These are phyloP conservation scores for Pleurotus pulmonarius DNA, from an alignment of 768 basidiomycete genomes.

Conservation along the genomic window DNA sequence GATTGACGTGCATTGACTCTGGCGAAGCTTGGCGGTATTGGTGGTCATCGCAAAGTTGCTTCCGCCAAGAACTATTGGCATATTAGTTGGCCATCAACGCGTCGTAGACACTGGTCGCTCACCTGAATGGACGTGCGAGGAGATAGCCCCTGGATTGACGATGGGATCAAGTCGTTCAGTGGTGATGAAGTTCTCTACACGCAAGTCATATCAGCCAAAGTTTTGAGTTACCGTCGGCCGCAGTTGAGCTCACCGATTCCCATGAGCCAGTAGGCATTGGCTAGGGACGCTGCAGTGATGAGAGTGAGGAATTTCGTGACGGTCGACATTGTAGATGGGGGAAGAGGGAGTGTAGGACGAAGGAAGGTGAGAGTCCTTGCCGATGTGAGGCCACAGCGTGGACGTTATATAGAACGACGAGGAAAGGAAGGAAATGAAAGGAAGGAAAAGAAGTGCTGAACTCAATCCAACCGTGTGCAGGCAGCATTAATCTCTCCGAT, in stretches of 20 bases:
- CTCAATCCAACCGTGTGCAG: background rate
- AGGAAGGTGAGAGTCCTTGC: conserved; percentile 7
- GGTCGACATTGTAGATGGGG: background rate
- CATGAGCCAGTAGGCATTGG: conserved; percentile 45
- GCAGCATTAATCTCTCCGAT: conserved; percentile 1
- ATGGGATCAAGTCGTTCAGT: conserved; percentile 50
- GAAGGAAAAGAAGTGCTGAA: conserved; percentile 5
- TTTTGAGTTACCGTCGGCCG: background rate
- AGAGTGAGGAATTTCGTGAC: conserved; percentile 20
- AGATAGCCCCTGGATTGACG: conserved; percentile 40
- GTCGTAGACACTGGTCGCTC: background rate
- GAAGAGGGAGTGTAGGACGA: background rate
- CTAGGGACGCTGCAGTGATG: conserved; percentile 25
- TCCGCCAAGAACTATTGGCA: conserved; percentile 42
- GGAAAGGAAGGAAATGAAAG: background rate
- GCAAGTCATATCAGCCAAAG: background rate
- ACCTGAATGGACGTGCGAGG: conserved; percentile 48
- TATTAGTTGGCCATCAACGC: no score
- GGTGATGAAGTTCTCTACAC: conserved; percentile 37
- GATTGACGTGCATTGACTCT: conserved; percentile 50
- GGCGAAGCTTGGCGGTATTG: conserved; percentile 35
- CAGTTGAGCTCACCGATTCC: conserved; percentile 27
- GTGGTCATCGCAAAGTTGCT: conserved; percentile 45
- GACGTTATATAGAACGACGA: conserved; percentile 1
- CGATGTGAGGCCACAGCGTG: background rate